These are phyloP conservation scores for Mucuna pruriens DNA, from an alignment of 306 rosid genomes.

Conservation along the genomic window DNA sequence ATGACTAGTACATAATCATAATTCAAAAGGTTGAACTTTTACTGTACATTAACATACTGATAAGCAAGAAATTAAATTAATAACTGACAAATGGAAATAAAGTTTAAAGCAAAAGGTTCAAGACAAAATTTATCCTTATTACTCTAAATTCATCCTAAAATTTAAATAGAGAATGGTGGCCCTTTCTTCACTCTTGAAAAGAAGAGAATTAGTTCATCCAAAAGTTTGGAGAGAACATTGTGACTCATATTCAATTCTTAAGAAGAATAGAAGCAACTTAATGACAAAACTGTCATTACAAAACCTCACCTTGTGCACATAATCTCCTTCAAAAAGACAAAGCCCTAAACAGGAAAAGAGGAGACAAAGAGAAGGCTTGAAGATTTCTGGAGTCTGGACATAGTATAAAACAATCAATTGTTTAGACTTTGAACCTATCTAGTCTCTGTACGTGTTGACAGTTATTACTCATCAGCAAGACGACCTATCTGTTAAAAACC, in stretches of 20 bases:
- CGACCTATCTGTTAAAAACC: background rate
- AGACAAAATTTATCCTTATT: background rate
- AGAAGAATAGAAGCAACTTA: background rate
- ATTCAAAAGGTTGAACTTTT: conserved; percentile 1
- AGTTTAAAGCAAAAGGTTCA: background rate
- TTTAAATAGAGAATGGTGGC: background rate
- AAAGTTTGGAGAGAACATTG: conserved; percentile 12
- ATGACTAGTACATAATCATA: background rate
- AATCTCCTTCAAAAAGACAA: background rate
- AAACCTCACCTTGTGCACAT: background rate
- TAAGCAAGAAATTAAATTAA: background rate
- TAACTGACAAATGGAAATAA: background rate
- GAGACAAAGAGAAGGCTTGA: background rate
- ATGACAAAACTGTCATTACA: background rate
- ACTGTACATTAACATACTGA: background rate
- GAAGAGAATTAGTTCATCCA: background rate
- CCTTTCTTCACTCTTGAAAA: background rate
- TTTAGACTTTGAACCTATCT: background rate
- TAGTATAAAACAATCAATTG: background rate
- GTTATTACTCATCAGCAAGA: background rate
- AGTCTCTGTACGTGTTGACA: background rate
- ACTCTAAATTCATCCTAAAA: background rate
- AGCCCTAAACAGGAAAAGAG: background rate
- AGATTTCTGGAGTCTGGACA: background rate
- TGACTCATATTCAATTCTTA: conserved; percentile 9